phyloP scores from a whole-genome alignment of 495 filamentous ascomycete species.

The Annulohypoxylon moriforme region DNA sequence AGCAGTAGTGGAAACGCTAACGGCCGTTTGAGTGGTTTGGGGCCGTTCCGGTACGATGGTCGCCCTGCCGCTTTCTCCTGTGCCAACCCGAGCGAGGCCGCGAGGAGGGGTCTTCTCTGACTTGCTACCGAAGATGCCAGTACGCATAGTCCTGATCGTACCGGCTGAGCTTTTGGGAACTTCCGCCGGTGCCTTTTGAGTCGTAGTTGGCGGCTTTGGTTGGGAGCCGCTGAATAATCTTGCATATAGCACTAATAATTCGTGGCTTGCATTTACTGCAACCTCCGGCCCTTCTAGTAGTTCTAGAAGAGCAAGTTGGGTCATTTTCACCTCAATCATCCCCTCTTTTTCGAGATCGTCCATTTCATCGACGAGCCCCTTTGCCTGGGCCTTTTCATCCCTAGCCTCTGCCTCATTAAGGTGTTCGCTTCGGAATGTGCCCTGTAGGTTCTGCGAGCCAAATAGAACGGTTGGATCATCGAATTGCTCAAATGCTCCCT shows the following conservation, averaged over 20 bases:
- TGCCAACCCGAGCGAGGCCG: conserved; percentile 45
- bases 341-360: conserved; percentile 80
- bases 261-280: conserved; percentile 84
- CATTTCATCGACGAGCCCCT: conserved; percentile 76
- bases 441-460: conserved; percentile 58
- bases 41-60: conserved; percentile 51
- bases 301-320: conserved; percentile 86
- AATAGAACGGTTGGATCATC: conserved; percentile 69
- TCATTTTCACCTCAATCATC: conserved; percentile 93
- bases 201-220: conserved; percentile 47
- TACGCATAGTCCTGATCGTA: conserved; percentile 76
- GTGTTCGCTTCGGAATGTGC: conserved; percentile 64
- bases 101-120: conserved; percentile 52
- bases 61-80: conserved; percentile 46
- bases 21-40: conserved; percentile 57
- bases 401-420: conserved; percentile 58
- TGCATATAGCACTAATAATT: conserved; percentile 83
- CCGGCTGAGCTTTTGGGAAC: conserved; percentile 77
- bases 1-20: conserved; percentile 39
- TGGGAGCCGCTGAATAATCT: conserved; percentile 74
- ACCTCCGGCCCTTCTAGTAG: conserved; percentile 81
- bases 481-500: conserved; percentile 91
- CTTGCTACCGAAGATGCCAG: conserved; percentile 76
- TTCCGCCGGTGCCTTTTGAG: conserved; percentile 51
- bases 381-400: conserved; percentile 51